These are phyloP conservation scores for Mentha longifolia DNA, from an alignment of 257 asterid species.

Conservation along the genomic window DNA sequence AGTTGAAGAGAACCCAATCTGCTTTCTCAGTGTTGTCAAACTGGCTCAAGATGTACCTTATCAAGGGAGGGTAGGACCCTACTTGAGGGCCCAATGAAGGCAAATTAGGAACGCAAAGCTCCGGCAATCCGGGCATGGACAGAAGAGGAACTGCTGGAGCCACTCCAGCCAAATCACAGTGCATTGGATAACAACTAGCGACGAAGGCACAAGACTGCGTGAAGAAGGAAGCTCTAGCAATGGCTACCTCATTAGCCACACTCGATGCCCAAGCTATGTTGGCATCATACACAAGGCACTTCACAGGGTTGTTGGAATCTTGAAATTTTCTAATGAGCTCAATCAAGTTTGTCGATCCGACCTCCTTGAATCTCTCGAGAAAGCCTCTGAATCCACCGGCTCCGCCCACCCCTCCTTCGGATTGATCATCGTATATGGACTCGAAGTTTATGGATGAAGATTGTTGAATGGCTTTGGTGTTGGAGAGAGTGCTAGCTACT, in stretches of 20 bases:
- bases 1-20: slow-evolving; percentile 69
- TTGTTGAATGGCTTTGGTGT: slow-evolving; percentile 35
- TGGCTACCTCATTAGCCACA: slow-evolving; percentile 41
- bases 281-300: slow-evolving; percentile 60
- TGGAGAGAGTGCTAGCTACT: slow-evolving; percentile 49
- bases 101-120: slow-evolving; percentile 47
- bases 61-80: slow-evolving; percentile 50
- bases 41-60: slow-evolving; percentile 47
- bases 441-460: slow-evolving; percentile 35
- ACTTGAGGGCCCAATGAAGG: slow-evolving; percentile 57
- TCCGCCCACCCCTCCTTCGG: slow-evolving; percentile 54
- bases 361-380: slow-evolving; percentile 57
- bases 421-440: slow-evolving; percentile 50
- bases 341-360: slow-evolving; percentile 46
- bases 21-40: slow-evolving; percentile 53
- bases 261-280: slow-evolving; percentile 57
- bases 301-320: slow-evolving; percentile 47
- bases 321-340: slow-evolving; percentile 37
- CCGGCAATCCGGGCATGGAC: slow-evolving; percentile 44
- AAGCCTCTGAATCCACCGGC: slow-evolving; percentile 59
- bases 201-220: slow-evolving; percentile 69
- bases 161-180: slow-evolving; percentile 48
- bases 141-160: slow-evolving; percentile 39
- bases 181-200: slow-evolving; percentile 54
- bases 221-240: slow-evolving; percentile 53